Conservation (phyloP, 2,329 filamentous ascomycete species). For the Ceratocystis albifundus region DNA sequence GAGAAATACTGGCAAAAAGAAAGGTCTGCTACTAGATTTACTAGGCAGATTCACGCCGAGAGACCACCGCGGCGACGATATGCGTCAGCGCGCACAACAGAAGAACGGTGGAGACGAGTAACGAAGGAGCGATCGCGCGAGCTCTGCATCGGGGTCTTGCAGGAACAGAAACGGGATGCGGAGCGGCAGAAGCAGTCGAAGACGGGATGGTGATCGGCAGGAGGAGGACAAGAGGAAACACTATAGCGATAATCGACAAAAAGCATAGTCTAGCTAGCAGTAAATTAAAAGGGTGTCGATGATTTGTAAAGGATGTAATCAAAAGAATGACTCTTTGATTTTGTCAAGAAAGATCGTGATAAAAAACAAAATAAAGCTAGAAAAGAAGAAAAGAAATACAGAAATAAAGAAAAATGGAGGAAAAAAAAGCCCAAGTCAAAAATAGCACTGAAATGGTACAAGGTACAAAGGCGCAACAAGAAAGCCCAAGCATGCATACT, state of each 20-base stretch:
- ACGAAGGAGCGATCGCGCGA: slow-evolving; percentile 11
- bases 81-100: slow-evolving; percentile 22
- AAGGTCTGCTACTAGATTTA: background rate
- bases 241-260: slow-evolving; percentile 17
- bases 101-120: slow-evolving; percentile 15
- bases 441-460: slow-evolving; percentile 9
- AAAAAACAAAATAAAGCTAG: background rate
- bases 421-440: slow-evolving; percentile 27
- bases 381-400: background rate
- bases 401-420: slow-evolving; percentile 12
- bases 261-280: slow-evolving; percentile 22
- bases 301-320: background rate
- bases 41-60: slow-evolving; percentile 22
- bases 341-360: background rate
- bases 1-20: background rate
- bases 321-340: too few relatives aligned
- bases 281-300: background rate
- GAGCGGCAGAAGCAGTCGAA: slow-evolving; percentile 14
- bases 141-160: slow-evolving; percentile 17
- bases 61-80: slow-evolving; percentile 22
- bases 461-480: slow-evolving; percentile 5
- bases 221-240: background rate
- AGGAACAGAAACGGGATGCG: slow-evolving; percentile 14
- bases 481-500: background rate
- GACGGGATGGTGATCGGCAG: slow-evolving; percentile 8